Base-by-base conservation (phyloP, 257 asterid species). In the Forsythia viridissima region DNA sequence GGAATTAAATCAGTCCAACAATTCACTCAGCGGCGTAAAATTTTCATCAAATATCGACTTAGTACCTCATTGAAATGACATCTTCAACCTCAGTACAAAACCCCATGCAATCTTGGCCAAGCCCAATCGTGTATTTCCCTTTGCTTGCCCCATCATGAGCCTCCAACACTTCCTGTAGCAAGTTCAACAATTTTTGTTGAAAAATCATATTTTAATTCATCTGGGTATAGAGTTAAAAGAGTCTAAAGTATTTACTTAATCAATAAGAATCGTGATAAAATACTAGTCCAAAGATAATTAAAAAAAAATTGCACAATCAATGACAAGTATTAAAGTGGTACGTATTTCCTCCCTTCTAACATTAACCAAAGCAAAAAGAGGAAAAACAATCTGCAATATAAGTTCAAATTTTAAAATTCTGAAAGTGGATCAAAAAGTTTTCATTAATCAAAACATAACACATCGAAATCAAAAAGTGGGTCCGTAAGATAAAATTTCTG, bases 51-150 rank as follows among this genome's bases (percentile, higher is more conserved):
- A 61, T 9, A 61, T 61, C 15, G 7, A 51, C 75, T 65, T 51
- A 76, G 44, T 84, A 96, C 99, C 99, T 91, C 99, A 96, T 96
- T 44, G 99, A 96, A 81, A 96, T 92, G 34, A 96, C 99, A 90
- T 96, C 99, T 87, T 96, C 99, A 11, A 96, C 98, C 84, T 96
- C 98, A 24, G 92, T 82, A 79, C 99, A 96, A 78, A 92, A 96
- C 38, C 92, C 97, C 99, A 96, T 91, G 93, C 98, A 93, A 88
- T 96, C 99, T 85, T 96, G 99, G 70, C 98, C 99, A 69, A 96
- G 97, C 82, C 99, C 99, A 83, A 96, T 96, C 65, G 99, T 96
- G 92, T 96, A 96, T 82, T 96, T 96, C 79, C 99, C 99, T 82
- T 93, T 96, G 88, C 99, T 96, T 75, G 93, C 99, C 83, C 99